Percentiles rank a stretch among this genome's conserved stretches.
Conservation (phyloP, 257 asterid species). For the Capsicum baccatum region DNA sequence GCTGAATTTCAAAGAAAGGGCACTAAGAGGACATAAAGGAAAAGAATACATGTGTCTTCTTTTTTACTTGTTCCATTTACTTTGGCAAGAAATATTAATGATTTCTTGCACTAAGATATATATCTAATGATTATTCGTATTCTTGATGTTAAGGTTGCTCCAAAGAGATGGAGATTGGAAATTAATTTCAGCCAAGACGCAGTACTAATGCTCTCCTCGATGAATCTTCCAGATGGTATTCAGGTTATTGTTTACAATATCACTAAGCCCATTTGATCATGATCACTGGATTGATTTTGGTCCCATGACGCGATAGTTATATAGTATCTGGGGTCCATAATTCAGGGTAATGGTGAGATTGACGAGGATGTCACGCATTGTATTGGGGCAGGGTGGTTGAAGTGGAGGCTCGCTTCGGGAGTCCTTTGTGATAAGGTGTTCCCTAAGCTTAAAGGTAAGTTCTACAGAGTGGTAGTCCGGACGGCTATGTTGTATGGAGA, state of each 20-base stretch:
- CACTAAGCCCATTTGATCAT: background rate
- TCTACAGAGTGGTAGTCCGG: too few species aligned
- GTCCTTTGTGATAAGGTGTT: too few species aligned
- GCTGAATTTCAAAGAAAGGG: background rate
- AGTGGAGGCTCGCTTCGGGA: too few species aligned
- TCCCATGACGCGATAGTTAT: slow-evolving; percentile 9
- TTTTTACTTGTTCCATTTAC: slow-evolving; percentile 2
- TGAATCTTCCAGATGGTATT: slow-evolving; percentile 95
- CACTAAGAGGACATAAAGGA: slow-evolving; percentile 2
- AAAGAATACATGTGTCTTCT: background rate
- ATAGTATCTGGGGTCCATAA: too few species aligned
- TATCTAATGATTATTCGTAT: background rate
- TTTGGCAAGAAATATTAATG: background rate
- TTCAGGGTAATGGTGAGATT: too few species aligned
- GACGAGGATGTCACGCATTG: too few species aligned
- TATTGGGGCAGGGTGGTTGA: too few species aligned
- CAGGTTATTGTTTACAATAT: slow-evolving; percentile 57
- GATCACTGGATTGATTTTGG: background rate
- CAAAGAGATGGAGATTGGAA: slow-evolving; percentile 95
- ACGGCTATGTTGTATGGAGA: too few species aligned
- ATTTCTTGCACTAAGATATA: background rate
- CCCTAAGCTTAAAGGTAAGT: too few species aligned
- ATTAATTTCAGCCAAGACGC: slow-evolving; percentile 92
- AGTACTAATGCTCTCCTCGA: slow-evolving; percentile 91
- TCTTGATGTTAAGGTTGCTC: slow-evolving; percentile 70